A percentile compares a stretch with the other conserved stretches of the same genome.
phyloP scores from a whole-genome alignment of 345 rosid species.

The Salix suchowensis region DNA sequence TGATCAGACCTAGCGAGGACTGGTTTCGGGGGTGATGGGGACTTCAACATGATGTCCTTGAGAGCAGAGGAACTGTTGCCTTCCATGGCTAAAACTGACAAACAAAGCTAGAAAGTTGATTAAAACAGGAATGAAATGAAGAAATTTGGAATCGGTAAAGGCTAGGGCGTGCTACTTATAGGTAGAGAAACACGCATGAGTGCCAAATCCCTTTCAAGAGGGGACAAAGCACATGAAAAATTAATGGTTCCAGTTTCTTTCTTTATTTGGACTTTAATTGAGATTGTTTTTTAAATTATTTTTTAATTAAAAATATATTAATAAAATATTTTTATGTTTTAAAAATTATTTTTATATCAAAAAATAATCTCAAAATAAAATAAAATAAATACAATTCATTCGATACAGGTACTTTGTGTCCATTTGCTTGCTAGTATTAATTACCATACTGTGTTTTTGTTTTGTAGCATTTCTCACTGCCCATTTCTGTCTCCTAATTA shows the following conservation, averaged over 20 bases:
- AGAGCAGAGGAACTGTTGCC: not conserved
- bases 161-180: not conserved
- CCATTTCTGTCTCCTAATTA: not conserved
- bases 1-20: not conserved
- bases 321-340: no score
- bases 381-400: no score
- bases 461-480: not conserved
- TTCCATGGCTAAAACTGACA: not conserved
- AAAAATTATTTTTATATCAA: no score
- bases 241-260: not conserved
- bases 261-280: not conserved
- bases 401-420: no score
- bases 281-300: no score
- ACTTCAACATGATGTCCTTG: not conserved
- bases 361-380: no score
- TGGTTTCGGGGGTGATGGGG: not conserved
- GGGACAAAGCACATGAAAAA: not conserved
- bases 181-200: not conserved
- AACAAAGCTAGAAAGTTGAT: not conserved
- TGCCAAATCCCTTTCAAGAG: not conserved
- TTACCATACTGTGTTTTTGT: not conserved
- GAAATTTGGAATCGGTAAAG: not conserved
- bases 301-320: no score
- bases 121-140: not conserved
- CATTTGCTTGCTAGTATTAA: no score